Base-by-base conservation (phyloP, 163 green algal genomes). In the Chlorella variabilis region DNA sequence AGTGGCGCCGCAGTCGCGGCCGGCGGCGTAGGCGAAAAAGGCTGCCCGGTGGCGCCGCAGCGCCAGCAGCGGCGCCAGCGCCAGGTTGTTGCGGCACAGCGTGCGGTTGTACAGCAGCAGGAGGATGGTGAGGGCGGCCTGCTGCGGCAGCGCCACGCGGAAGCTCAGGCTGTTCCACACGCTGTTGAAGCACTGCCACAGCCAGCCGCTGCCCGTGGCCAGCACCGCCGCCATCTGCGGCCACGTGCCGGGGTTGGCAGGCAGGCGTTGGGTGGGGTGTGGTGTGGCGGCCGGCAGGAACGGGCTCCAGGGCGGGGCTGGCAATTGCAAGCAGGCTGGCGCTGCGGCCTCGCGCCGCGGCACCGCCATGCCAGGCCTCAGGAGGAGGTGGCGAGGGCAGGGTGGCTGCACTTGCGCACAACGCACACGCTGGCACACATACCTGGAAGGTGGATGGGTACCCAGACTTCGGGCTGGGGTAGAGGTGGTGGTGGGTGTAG, bases 71-170 rank as follows among this genome's bases (percentile, higher is more conserved):
- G 31, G 49, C 49, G 21, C 3, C 49, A 66, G 25, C 11, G 71
- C n/a, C 49, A 78, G 25, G 49, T 78, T 78, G 48, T 39, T 3
- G 4, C 9, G n/a, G 71, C 71, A 78, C 13, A 78, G 49, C 48
- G 33, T 78, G 71, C 71, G 71, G 71, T 78, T 78, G 71, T 56
- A 78, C 13, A 67, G 49, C 49, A 78, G 71, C 71, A 78, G 49
- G 20, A 78, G 18, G 33, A 67, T 51, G 49, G 71, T 78, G 20
- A 67, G 71, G n/a, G 33, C 49, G 1, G 71, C 71, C 23, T 78
- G 71, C 71, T 78, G 71, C 1, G 49, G 71, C 31, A 78, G 15
- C 15, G 71, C 71, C 15, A 67, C 34, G 4, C 63, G 63, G 63
- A 71, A 78, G 9, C 33, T 48, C 17, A 78, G 54, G 71, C 71